Evolutionary conservation across 2,329 filamentous ascomycete genomes (phyloP), one percentile per base, ranked within the genome.

Genomic region (Biscogniauxia marginata): DNA sequence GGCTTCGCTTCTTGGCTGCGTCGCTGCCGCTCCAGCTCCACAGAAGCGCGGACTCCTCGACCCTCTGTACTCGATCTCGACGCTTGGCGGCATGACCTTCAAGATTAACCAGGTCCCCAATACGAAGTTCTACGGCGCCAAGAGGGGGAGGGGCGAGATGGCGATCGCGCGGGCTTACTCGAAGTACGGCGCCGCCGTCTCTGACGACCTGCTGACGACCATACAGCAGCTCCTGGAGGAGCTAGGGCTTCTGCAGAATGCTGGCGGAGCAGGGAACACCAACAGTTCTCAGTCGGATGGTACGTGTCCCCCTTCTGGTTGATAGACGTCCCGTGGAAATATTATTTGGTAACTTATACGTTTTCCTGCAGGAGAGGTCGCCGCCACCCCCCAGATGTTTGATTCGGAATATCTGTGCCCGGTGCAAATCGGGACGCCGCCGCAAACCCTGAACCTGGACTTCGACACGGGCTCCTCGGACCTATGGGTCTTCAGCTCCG

Each of bases 381-480:
- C 61, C 21, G 67, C 69, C 7, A 65, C 51, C n/a, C 69, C 69
- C 4, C 62, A 67, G 39, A 64, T 64, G 63, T 67, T 67, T 34
- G 71, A 73, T 20, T 64, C 64, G 19, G 70, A 71, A 46, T 73
- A 73, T 50, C 48, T 73, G 22, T 68, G 62, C 19, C 70, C 70
- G 9, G 71, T 73, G 4, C 56, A 67, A 48, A 73, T 74, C 25
- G 72, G 72, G 8, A 73, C 74, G 5, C 76, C 76, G 7, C 68
- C 74, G 3, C 74, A 79, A 62, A 75, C 71, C 1, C 65, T 79
- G 49, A 71, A 74, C 34, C 63, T 79, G 49, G 72, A 77, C 61
- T 76, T 79, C 48, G 76, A 79, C 55, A 79, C 77, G 1, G 77
- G 77, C 1, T 79, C 76, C 2, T 74, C 75, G 9, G 77, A 80